phyloP scores from a whole-genome alignment of 2,329 filamentous ascomycete species.

The Intubia oerlemansii region DNA sequence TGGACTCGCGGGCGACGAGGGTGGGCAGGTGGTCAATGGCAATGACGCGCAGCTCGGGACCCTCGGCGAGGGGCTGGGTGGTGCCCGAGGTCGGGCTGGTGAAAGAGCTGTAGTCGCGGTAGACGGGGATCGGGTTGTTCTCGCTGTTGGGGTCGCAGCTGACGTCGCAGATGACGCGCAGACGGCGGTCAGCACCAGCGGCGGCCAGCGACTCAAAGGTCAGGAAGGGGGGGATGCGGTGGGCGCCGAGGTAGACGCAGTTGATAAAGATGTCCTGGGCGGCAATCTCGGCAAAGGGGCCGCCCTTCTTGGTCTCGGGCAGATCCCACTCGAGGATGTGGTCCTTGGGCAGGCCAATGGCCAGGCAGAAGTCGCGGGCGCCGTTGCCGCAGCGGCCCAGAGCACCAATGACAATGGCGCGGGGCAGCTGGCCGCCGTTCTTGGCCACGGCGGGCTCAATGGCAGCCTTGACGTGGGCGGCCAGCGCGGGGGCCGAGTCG shows the following conservation, averaged over 20 bases:
- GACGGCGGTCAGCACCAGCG: constrained; percentile 42
- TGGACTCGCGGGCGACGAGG: constrained; percentile 68
- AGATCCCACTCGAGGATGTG: constrained; percentile 55
- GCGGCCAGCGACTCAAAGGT: constrained; percentile 45
- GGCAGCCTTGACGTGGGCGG: constrained; percentile 51
- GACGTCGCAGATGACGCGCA: constrained; percentile 67
- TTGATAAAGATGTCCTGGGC: constrained; percentile 63
- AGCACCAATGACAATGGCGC: constrained; percentile 67
- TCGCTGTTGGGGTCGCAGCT: constrained; percentile 54
- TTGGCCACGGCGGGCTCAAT: constrained; percentile 43
- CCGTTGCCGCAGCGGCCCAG: constrained; percentile 70
- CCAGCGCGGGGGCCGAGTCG: constrained; percentile 30
- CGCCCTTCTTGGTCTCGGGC: constrained; percentile 53
- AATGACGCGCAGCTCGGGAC: constrained; percentile 54
- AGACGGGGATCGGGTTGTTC: constrained; percentile 46
- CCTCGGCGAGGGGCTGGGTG: constrained; percentile 26
- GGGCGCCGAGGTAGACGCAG: constrained; percentile 58
- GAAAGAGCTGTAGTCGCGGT: constrained; percentile 70
- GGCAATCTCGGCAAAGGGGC: constrained; percentile 60
- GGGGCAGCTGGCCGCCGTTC: constrained; percentile 39
- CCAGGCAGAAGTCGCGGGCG: constrained; percentile 58
- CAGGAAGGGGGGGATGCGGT: constrained; percentile 62
- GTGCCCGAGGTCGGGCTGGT: constrained; percentile 55
- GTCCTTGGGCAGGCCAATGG: constrained; percentile 48
- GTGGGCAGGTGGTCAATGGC: constrained; percentile 72